Evolutionary conservation across 2,329 filamentous ascomycete species (phyloP).

Genomic region (Nigrospora osmanthi): DNA sequence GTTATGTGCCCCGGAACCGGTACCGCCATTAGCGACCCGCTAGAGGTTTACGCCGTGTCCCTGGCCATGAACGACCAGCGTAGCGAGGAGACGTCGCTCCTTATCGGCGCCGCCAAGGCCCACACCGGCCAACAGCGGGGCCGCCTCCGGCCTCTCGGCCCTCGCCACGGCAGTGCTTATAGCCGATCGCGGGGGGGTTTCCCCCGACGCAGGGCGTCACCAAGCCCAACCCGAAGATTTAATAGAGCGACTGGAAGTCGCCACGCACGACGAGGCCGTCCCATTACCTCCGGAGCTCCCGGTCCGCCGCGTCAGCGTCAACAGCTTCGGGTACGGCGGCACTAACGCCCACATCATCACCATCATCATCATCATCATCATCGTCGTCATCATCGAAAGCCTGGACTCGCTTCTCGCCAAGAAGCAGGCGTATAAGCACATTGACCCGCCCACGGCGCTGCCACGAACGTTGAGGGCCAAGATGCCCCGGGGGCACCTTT

Average conservation of each 20-base stretch:
- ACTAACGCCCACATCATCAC: background rate
- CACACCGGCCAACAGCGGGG: constrained; percentile 42
- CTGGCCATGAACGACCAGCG: constrained; percentile 6
- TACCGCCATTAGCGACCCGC: no score
- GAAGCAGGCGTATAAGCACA: no score
- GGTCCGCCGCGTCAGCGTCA: background rate
- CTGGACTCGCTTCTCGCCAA: background rate
- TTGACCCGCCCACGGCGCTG: background rate
- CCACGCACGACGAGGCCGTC: background rate
- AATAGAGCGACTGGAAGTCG: background rate
- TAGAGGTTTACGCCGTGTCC: background rate
- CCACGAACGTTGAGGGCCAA: background rate
- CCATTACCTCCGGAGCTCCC: constrained; percentile 5
- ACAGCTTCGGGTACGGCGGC: background rate
- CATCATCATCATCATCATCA: no score
- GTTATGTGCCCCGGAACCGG: no score
- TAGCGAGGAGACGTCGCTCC: constrained; percentile 8
- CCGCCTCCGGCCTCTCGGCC: constrained; percentile 39
- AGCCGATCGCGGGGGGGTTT: constrained; percentile 25
- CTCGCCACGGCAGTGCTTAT: constrained; percentile 33
- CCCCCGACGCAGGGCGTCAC: constrained; percentile 22
- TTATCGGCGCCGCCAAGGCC: constrained; percentile 35
- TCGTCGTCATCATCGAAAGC: background rate
- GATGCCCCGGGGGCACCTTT: background rate
- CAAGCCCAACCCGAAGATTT: constrained; percentile 9